Conservation (phyloP, 129 eudicot genomes). For the Artemisia tridentata region DNA sequence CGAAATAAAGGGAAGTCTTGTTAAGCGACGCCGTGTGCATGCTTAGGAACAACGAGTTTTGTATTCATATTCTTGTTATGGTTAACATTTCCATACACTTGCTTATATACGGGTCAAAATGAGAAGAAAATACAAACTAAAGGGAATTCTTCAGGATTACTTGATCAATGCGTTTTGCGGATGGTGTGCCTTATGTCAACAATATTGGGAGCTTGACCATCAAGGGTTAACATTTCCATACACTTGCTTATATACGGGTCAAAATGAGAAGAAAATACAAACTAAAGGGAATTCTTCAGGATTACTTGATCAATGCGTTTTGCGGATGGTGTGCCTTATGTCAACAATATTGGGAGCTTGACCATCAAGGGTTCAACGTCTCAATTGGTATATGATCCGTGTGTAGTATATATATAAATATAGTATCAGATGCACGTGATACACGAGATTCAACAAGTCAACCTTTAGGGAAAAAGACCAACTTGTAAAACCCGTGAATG, state of each 20-base stretch:
- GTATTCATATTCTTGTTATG: constrained; percentile 27
- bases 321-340: constrained; percentile 48
- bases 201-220: constrained; percentile 48
- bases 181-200: constrained; percentile 47
- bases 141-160: constrained; percentile 37
- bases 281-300: constrained; percentile 34
- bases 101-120: constrained; percentile 35
- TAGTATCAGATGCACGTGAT: too few relatives aligned
- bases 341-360: constrained; percentile 46
- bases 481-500: too few relatives aligned
- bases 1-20: too few relatives aligned
- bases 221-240: too few relatives aligned
- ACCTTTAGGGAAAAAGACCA: too few relatives aligned
- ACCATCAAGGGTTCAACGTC: constrained; percentile 45
- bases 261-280: constrained; percentile 42
- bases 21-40: constrained; percentile 33
- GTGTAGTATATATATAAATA: too few relatives aligned
- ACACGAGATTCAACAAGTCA: too few relatives aligned
- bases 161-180: constrained; percentile 33
- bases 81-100: constrained; percentile 36
- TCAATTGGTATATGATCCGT: constrained; percentile 41
- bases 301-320: constrained; percentile 33
- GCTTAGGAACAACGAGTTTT: constrained; percentile 31
- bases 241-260: too few relatives aligned
- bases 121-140: constrained; percentile 38